These are phyloP conservation scores for Pogostemon cablin DNA, from an alignment of 257 asterid genomes.

Conservation along the genomic window DNA sequence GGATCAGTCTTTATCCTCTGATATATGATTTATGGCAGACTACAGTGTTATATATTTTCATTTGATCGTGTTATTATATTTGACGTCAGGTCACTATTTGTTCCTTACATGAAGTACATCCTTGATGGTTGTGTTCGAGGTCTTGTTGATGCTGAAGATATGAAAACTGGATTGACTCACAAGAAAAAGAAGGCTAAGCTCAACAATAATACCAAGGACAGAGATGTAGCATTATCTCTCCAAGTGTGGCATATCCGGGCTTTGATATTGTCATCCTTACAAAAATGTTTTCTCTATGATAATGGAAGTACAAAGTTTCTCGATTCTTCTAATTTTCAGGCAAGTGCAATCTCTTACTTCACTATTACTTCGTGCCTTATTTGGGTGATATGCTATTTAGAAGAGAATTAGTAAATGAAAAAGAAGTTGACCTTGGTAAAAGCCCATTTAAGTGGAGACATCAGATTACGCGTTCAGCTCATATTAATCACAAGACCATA, in stretches of 20 bases:
- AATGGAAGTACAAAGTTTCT: constrained; percentile 70
- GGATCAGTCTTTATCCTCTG: background rate
- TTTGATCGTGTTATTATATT: constrained; percentile 12
- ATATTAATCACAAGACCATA: background rate
- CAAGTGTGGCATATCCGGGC: constrained; percentile 82
- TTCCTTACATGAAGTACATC: constrained; percentile 86
- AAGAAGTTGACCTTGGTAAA: background rate
- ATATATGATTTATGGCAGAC: background rate
- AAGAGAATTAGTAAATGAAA: background rate
- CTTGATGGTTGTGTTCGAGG: constrained; percentile 72
- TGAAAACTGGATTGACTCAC: constrained; percentile 37
- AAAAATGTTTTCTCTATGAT: constrained; percentile 83
- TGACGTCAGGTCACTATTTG: constrained; percentile 68
- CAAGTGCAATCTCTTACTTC: constrained; percentile 34
- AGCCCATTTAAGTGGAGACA: background rate
- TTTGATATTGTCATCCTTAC: constrained; percentile 66
- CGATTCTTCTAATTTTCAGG: constrained; percentile 78
- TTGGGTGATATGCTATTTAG: constrained; percentile 7
- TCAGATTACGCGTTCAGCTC: background rate
- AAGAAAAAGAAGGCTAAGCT: constrained; percentile 79
- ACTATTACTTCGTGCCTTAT: constrained; percentile 15
- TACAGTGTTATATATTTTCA: constrained; percentile 4
- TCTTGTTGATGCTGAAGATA: constrained; percentile 53
- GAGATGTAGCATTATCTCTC: constrained; percentile 43
- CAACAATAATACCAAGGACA: constrained; percentile 40